A percentile compares a stretch with the other conserved stretches of the same genome.
Conservation (phyloP, 768 basidiomycete genomes). For the Coprinellus aureogranulatus region DNA sequence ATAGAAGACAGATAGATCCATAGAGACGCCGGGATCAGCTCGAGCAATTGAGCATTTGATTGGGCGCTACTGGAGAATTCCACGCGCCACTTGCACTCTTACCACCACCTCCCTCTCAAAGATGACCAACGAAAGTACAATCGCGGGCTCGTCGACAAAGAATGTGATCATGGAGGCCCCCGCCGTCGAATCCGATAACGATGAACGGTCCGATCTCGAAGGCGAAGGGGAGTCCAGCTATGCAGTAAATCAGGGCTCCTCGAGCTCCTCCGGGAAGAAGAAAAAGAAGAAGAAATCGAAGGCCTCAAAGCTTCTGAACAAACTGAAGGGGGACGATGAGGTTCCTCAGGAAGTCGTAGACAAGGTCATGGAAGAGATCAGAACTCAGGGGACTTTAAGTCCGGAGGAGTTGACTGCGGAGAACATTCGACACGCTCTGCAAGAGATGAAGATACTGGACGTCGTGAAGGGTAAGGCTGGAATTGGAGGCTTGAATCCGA, state of each 20-base stretch:
- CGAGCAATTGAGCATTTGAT: background rate
- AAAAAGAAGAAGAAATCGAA: constrained; percentile 91
- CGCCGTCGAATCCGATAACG: constrained; percentile 9
- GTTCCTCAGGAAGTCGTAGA: constrained; percentile 67
- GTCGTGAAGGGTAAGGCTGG: constrained; percentile 80
- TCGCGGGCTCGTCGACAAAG: background rate
- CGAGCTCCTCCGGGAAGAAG: constrained; percentile 52
- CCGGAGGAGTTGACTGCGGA: constrained; percentile 54
- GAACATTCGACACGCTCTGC: constrained; percentile 64
- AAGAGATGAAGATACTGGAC: constrained; percentile 83
- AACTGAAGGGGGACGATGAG: constrained; percentile 45
- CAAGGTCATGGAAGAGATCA: constrained; percentile 54
- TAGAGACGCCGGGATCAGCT: too few relatives aligned
- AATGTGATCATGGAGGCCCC: constrained; percentile 6
- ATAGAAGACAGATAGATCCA: too few relatives aligned
- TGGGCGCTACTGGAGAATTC: background rate
- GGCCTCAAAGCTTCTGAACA: constrained; percentile 49
- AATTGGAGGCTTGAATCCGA: constrained; percentile 69
- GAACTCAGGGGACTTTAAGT: constrained; percentile 34
- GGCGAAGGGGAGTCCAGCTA: background rate
- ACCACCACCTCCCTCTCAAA: background rate
- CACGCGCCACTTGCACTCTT: background rate
- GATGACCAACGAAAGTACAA: background rate
- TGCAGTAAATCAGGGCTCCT: constrained; percentile 1
- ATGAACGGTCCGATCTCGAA: constrained; percentile 1